Evolutionary conservation across 805 yeast species (phyloP).

Genomic region (Candida maesae): DNA sequence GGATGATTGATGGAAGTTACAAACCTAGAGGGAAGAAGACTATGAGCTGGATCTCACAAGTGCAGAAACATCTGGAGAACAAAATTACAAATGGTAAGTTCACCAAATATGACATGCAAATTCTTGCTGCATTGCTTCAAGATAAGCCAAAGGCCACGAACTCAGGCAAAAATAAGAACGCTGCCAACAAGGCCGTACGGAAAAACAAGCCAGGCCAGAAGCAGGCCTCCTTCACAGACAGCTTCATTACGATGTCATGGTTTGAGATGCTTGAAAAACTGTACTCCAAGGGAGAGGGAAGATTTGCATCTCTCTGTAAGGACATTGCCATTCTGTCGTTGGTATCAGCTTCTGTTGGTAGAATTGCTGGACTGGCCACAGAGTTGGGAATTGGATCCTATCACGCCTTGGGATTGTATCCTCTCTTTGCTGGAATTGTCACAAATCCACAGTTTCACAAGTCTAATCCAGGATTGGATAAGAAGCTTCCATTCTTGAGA

Average conservation of each 20-base stretch:
- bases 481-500: slow-evolving; percentile 45
- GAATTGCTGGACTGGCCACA: slow-evolving; percentile 35
- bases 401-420: slow-evolving; percentile 42
- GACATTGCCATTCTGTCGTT: slow-evolving; percentile 51
- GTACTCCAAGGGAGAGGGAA: slow-evolving; percentile 54
- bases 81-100: slow-evolving; percentile 33
- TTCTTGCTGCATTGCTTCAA: slow-evolving; percentile 14
- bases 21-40: slow-evolving; percentile 29
- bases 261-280: slow-evolving; percentile 53
- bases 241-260: slow-evolving; percentile 55
- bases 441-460: slow-evolving; percentile 44
- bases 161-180: neutral
- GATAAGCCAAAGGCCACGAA: neutral
- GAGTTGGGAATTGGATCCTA: slow-evolving; percentile 43
- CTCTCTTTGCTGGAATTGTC: slow-evolving; percentile 52
- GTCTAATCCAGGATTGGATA: slow-evolving; percentile 47
- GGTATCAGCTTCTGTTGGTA: slow-evolving; percentile 21
- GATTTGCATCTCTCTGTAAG: slow-evolving; percentile 42
- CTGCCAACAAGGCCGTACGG: neutral
- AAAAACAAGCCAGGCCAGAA: slow-evolving; percentile 3
- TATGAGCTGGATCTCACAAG: slow-evolving; percentile 31
- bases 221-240: slow-evolving; percentile 41
- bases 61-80: slow-evolving; percentile 52
- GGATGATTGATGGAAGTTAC: slow-evolving; percentile 49
- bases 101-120: slow-evolving; percentile 18